Conservation (phyloP, 2,329 filamentous ascomycete species). For the Elsinoe arachidis region DNA sequence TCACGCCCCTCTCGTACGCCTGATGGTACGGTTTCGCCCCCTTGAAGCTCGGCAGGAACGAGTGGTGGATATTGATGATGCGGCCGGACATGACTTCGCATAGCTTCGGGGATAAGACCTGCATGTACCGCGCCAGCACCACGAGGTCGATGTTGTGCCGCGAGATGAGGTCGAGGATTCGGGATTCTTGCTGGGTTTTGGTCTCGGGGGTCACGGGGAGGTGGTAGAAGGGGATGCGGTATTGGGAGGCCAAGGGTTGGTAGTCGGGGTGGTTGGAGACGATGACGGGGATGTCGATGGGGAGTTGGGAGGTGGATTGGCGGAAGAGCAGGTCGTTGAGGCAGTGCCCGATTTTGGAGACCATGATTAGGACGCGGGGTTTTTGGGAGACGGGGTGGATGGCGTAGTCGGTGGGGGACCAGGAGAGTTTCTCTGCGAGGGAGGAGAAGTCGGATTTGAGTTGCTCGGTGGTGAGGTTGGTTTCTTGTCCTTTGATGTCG, state of each 20-base stretch:
- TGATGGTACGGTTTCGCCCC: constrained; percentile 83
- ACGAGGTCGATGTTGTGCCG: constrained; percentile 67
- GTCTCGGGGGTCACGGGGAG: constrained; percentile 72
- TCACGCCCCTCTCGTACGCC: constrained; percentile 76
- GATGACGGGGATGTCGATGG: constrained; percentile 67
- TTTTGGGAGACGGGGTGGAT: constrained; percentile 61
- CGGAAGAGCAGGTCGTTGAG: constrained; percentile 78
- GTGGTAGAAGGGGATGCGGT: constrained; percentile 72
- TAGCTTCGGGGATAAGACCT: constrained; percentile 66
- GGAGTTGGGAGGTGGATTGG: constrained; percentile 62
- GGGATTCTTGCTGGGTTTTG: constrained; percentile 62
- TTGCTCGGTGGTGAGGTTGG: constrained; percentile 39
- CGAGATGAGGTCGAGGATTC: constrained; percentile 61
- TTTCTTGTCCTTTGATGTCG: constrained; percentile 37
- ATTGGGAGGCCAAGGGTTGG: constrained; percentile 57
- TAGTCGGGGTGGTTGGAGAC: constrained; percentile 78
- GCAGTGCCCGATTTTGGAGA: constrained; percentile 81
- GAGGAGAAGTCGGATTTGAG: constrained; percentile 49
- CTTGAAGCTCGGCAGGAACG: constrained; percentile 80
- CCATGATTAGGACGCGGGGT: constrained; percentile 75
- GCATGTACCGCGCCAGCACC: constrained; percentile 80
- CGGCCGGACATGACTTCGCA: constrained; percentile 72
- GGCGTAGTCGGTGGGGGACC: constrained; percentile 55
- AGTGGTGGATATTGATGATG: constrained; percentile 91
- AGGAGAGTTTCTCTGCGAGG: constrained; percentile 52